phyloP scores from a whole-genome alignment of 257 asterid species.

The Fraxinus excelsior region DNA sequence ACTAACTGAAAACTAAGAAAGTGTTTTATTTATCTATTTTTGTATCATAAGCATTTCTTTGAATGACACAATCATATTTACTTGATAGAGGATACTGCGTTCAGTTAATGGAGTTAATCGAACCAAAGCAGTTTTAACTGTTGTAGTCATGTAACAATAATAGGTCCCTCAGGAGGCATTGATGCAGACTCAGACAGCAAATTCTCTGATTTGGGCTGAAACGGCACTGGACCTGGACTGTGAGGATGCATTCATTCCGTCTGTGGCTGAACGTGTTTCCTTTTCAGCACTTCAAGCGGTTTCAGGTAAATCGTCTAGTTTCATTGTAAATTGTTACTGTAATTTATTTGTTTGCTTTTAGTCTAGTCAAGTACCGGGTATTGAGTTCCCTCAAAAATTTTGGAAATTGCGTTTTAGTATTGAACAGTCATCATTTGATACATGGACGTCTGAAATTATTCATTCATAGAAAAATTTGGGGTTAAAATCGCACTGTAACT shows the following conservation, averaged over 20 bases:
- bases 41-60: neutral
- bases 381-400: neutral
- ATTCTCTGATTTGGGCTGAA: constrained; percentile 75
- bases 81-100: constrained; percentile 6
- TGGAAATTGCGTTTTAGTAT: neutral
- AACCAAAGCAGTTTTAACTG: too few relatives aligned
- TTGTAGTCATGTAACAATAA: neutral
- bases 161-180: constrained; percentile 67
- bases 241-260: constrained; percentile 52
- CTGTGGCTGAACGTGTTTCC: constrained; percentile 65
- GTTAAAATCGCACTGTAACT: neutral
- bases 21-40: neutral
- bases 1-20: constrained; percentile 8
- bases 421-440: neutral
- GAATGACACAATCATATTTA: neutral
- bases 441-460: neutral
- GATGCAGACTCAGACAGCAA: constrained; percentile 68
- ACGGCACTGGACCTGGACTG: constrained; percentile 46
- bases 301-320: constrained; percentile 49
- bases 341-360: neutral
- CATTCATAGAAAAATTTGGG: neutral
- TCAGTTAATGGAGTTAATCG: neutral
- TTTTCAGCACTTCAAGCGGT: constrained; percentile 76
- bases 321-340: neutral
- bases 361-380: neutral